Conservation (phyloP, 495 filamentous ascomycete species). For the Recurvomyces mirabilis region DNA sequence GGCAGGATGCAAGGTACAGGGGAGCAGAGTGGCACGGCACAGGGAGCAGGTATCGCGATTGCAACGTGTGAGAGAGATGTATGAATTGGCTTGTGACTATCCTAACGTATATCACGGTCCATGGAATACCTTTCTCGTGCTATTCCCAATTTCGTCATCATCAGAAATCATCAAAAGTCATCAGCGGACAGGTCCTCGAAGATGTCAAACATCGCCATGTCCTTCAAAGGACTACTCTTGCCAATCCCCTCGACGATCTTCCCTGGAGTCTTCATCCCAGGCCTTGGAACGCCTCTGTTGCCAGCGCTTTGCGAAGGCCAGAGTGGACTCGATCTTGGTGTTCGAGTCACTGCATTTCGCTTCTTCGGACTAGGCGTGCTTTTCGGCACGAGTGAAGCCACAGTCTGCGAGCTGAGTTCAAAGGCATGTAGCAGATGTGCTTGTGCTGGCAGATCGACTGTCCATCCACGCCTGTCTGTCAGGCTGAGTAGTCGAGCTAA, state of each 20-base stretch:
- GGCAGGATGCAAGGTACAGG: too few relatives aligned
- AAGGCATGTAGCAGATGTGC: constrained; percentile 31
- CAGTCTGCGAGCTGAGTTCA: constrained; percentile 12
- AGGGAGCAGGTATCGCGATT: too few relatives aligned
- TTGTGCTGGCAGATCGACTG: constrained; percentile 53
- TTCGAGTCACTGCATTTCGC: too few relatives aligned
- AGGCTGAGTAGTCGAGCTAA: constrained; percentile 61
- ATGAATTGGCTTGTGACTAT: too few relatives aligned
- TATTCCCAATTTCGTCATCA: too few relatives aligned
- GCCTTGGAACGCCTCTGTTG: constrained; percentile 5
- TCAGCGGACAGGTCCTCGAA: constrained; percentile 14
- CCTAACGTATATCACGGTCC: too few relatives aligned
- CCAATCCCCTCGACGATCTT: constrained; percentile 15
- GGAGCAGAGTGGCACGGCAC: too few relatives aligned
- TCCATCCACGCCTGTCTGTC: constrained; percentile 63
- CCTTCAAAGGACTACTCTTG: not conserved
- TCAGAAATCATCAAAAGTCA: too few relatives aligned
- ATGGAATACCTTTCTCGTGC: too few relatives aligned
- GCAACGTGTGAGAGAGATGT: too few relatives aligned
- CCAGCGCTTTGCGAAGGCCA: constrained; percentile 10
- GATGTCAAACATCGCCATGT: constrained; percentile 11
- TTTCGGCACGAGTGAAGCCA: not conserved
- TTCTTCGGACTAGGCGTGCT: constrained; percentile 1
- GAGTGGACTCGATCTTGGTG: constrained; percentile 4
- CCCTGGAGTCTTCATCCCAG: constrained; percentile 4